Base-by-base conservation (phyloP, 345 rosid species). In the Citrus medica region DNA sequence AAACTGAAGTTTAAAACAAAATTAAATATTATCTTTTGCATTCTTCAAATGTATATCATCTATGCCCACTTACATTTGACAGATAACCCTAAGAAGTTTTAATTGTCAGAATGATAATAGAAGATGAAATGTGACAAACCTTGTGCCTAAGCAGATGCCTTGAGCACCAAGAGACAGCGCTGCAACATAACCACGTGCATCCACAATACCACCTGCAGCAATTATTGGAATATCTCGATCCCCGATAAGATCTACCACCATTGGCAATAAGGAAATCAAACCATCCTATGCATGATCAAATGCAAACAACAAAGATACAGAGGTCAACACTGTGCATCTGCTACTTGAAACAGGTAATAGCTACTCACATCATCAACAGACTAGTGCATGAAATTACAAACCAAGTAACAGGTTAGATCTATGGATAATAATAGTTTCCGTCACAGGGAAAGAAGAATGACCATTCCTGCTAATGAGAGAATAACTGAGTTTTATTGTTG, bases 121-220 rank as follows among this genome's bases (percentile, higher is more conserved):
- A 62, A 38, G 61, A 58, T 33, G 32, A 64, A 21, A 58, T 46
- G 28, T 24, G 24, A 12, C 85, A 70, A 78, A 92, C 97, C 98
- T 89, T 71, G 98, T 92, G 79, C 98, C 98, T 8, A 94, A 78
- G 83, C 96, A 90, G 83, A 94, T 87, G 35, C 91, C 98, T 87
- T 78, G 86, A 75, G 98, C 98, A 46, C 98, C 98, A 75, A 94
- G 94, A 40, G 94, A 91, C 89, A 94, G 87, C 37, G 96, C 92
- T 46, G 97, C 94, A 3, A 94, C 97, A 78, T 90, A 92, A 48
- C 98, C 98, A 12, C 96, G 98, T 9, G 84, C 89, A 83, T 94
- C 92, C 27, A 83, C 91, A 37, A 94, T 90, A 16, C 93, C 92
- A 7, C 98, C 98, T 67, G 98, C 93, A 78, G 94, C 97, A 0